These are phyloP conservation scores for Mycena latifolia DNA, from an alignment of 768 basidiomycete species.

Conservation along the genomic window DNA sequence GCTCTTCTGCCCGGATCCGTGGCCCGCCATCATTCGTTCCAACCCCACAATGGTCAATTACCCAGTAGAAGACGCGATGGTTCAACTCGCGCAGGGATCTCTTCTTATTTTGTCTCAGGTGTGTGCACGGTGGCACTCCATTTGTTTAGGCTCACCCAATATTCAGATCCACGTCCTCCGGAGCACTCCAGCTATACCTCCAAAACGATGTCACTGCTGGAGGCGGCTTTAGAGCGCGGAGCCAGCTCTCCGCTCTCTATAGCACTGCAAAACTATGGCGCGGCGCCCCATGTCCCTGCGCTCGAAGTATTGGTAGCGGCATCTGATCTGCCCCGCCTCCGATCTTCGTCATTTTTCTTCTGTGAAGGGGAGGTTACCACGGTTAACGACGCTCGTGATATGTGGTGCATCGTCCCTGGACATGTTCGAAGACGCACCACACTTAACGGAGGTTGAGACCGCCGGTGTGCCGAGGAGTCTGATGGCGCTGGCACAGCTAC, in stretches of 20 bases:
- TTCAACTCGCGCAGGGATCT: neutral
- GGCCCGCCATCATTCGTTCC: no score
- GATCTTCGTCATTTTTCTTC: neutral
- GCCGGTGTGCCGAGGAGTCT: no score
- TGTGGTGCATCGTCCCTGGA: no score
- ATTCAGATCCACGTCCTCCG: neutral
- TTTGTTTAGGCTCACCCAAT: neutral
- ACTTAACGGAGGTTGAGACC: no score
- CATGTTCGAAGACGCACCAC: no score
- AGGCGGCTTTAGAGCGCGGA: neutral
- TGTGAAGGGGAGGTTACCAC: neutral
- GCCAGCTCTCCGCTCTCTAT: neutral
- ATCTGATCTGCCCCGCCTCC: neutral
- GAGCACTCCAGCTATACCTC: neutral
- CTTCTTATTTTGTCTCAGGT: no score
- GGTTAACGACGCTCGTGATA: neutral
- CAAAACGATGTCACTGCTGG: neutral
- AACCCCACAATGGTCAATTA: no score
- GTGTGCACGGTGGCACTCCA: neutral
- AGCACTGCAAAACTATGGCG: no score
- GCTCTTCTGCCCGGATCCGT: neutral
- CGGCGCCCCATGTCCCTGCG: neutral
- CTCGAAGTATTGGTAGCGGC: neutral
- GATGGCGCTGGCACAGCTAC: no score
- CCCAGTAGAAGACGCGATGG: neutral